Percentiles rank a stretch among this genome's conserved stretches.
Evolutionary conservation across 176 grass and related monocot genomes (phyloP).

Genomic region (Hordeum marinum): DNA sequence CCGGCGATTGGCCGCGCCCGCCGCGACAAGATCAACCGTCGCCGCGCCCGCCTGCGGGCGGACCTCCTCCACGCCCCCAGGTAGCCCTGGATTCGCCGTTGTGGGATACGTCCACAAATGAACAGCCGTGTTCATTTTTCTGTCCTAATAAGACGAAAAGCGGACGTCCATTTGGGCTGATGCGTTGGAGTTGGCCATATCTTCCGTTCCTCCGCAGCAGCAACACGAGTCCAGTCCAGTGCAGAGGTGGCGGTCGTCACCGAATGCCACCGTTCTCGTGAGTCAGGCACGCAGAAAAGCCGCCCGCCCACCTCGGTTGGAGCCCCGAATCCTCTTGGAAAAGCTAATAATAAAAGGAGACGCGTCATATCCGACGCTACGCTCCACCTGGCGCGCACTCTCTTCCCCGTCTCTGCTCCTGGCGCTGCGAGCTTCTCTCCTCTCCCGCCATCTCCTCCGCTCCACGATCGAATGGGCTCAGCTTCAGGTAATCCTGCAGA

Average conservation of each 20-base stretch:
- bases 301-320: conserved; percentile 34
- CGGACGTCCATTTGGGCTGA: too few relatives aligned
- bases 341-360: not conserved
- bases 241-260: not conserved
- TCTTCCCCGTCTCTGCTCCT: not conserved
- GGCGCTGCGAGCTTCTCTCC: too few relatives aligned
- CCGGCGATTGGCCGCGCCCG: too few relatives aligned
- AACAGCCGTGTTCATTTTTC: too few relatives aligned
- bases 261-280: conserved; percentile 15
- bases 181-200: too few relatives aligned
- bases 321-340: not conserved
- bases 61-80: too few relatives aligned
- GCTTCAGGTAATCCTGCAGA: conserved; percentile 25
- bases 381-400: not conserved
- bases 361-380: not conserved
- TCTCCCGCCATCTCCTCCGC: not conserved
- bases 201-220: too few relatives aligned
- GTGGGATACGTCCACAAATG: too few relatives aligned
- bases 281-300: not conserved
- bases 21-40: too few relatives aligned
- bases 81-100: too few relatives aligned
- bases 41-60: too few relatives aligned
- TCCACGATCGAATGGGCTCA: conserved; percentile 27
- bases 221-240: not conserved
- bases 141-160: too few relatives aligned